Percentiles rank a stretch among this genome's conserved stretches.
Evolutionary conservation across 2,329 filamentous ascomycete species (phyloP).

Genomic region (Fusarium setosum): DNA sequence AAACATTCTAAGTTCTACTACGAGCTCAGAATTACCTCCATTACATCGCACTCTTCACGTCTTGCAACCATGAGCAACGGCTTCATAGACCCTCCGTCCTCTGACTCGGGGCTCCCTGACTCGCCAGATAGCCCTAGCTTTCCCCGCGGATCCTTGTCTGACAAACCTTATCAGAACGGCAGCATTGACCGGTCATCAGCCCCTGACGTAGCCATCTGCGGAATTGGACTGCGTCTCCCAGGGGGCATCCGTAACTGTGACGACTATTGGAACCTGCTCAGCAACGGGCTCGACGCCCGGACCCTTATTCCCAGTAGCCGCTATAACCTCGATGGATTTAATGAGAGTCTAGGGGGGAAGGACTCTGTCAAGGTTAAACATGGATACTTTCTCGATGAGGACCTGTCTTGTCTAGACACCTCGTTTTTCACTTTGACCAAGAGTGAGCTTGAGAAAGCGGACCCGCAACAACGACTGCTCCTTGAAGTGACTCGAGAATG

Average conservation of each 20-base stretch:
- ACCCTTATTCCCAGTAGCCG: not conserved
- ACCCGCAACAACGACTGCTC: slow-evolving; percentile 8
- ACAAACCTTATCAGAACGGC: not conserved
- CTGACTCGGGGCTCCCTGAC: not conserved
- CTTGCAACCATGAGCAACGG: not conserved
- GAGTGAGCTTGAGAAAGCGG: not conserved
- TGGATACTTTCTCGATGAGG: slow-evolving; percentile 6
- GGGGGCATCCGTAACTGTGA: slow-evolving; percentile 8
- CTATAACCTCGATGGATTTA: slow-evolving; percentile 7
- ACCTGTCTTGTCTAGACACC: slow-evolving; percentile 1
- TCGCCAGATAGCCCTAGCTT: not conserved
- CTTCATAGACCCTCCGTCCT: not conserved
- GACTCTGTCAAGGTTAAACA: not conserved
- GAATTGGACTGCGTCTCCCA: slow-evolving; percentile 3
- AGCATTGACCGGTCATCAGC: not conserved
- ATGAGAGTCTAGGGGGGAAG: not conserved
- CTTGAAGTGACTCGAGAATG: slow-evolving; percentile 5
- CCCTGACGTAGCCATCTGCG: slow-evolving; percentile 9
- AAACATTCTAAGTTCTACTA: not conserved
- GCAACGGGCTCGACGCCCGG: not conserved
- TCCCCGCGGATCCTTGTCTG: not conserved
- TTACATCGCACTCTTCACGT: not conserved
- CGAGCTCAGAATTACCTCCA: not conserved
- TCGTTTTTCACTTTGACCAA: slow-evolving; percentile 7
- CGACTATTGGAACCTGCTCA: slow-evolving; percentile 1